These are phyloP conservation scores for Chrysanthemum makinoi DNA, from an alignment of 129 eudicot species.

Conservation along the genomic window DNA sequence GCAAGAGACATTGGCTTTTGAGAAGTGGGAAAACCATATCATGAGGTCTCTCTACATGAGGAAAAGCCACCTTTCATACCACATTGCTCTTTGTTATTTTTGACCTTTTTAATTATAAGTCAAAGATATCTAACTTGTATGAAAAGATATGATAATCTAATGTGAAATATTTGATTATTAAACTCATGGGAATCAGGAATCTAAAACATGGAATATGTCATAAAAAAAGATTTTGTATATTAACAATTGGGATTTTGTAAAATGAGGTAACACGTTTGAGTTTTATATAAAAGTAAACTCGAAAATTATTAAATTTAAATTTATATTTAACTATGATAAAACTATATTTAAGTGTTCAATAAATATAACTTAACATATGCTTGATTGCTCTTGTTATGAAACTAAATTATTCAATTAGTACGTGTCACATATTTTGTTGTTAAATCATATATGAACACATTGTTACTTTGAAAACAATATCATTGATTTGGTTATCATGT, in stretches of 20 bases:
- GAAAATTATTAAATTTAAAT: too few relatives aligned
- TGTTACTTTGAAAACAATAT: neutral
- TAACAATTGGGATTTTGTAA: too few relatives aligned
- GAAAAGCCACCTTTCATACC: constrained; percentile 21
- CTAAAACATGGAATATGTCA: neutral
- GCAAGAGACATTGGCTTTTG: constrained; percentile 31
- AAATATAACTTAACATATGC: too few relatives aligned
- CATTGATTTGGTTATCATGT: neutral
- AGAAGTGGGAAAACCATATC: constrained; percentile 26
- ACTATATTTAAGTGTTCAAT: too few relatives aligned
- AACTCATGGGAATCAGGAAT: neutral
- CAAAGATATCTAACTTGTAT: constrained; percentile 17
- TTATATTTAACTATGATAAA: too few relatives aligned
- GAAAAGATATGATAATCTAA: neutral
- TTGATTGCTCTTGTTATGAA: neutral
- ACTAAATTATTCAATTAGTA: neutral
- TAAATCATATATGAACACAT: neutral
- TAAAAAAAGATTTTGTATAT: neutral
- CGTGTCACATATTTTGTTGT: neutral
- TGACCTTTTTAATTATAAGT: neutral
- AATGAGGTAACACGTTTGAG: too few relatives aligned
- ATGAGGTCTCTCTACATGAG: constrained; percentile 23
- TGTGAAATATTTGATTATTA: neutral
- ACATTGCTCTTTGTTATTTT: neutral
- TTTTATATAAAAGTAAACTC: too few relatives aligned